A percentile compares a stretch with the other conserved stretches of the same genome.
These are phyloP conservation scores for Salix brachista DNA, from an alignment of 345 rosid genomes.

Conservation along the genomic window DNA sequence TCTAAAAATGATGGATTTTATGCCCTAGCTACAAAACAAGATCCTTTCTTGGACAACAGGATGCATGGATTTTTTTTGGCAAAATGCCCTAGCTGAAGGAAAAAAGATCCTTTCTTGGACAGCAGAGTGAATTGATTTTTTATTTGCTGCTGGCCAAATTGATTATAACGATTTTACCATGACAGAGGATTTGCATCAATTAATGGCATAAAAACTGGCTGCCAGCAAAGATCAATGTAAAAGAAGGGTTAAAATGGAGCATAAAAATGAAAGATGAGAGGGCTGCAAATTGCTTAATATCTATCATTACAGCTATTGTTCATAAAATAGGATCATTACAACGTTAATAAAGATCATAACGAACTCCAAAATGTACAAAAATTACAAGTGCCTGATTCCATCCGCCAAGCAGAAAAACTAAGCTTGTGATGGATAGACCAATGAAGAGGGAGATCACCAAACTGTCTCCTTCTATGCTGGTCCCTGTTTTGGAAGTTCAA, in stretches of 20 bases:
- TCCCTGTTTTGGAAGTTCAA: constrained; percentile 20
- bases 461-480: constrained; percentile 47
- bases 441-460: constrained; percentile 55
- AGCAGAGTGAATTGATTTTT: too few species aligned
- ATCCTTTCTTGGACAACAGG: background rate
- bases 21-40: background rate
- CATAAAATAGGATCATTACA: constrained; percentile 2
- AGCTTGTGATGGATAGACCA: constrained; percentile 38
- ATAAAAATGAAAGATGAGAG: background rate
- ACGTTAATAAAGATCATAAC: constrained; percentile 1
- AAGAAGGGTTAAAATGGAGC: background rate
- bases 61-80: background rate
- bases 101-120: background rate
- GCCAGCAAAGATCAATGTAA: background rate
- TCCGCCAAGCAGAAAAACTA: constrained; percentile 40
- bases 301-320: constrained; percentile 5
- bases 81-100: background rate
- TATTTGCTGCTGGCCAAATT: background rate
- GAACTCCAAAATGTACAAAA: constrained; percentile 21
- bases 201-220: background rate
- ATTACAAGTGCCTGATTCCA: constrained; percentile 19
- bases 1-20: background rate
- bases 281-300: constrained; percentile 15
- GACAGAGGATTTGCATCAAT: background rate
- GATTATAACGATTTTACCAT: background rate